These are phyloP conservation scores for Magnolia sinica DNA, from an alignment of 164 flowering plant species.

Conservation along the genomic window DNA sequence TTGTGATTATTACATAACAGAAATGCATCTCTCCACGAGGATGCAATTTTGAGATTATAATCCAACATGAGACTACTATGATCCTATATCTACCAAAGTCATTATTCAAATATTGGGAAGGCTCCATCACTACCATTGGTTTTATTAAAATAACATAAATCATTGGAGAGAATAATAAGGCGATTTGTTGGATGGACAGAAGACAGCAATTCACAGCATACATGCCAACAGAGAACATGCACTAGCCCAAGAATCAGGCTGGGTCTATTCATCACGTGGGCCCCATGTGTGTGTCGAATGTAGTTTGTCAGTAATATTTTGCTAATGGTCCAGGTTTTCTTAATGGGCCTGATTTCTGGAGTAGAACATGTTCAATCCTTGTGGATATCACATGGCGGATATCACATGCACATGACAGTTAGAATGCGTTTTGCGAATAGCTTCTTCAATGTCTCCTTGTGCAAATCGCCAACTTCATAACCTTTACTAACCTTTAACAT, in stretches of 20 bases:
- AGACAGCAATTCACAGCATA: no score
- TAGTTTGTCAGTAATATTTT: background rate
- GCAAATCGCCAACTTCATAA: background rate
- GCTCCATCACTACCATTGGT: no score
- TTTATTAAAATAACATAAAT: no score
- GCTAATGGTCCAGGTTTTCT: background rate
- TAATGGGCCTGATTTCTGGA: background rate
- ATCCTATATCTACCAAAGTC: no score
- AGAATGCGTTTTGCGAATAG: background rate
- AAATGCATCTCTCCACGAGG: no score
- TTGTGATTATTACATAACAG: no score
- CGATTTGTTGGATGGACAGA: no score
- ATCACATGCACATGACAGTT: background rate
- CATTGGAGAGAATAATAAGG: no score
- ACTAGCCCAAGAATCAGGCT: background rate
- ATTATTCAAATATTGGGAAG: no score
- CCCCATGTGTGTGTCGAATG: background rate
- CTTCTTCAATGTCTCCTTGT: background rate
- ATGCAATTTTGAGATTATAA: no score
- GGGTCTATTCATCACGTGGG: background rate
- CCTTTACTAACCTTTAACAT: constrained; percentile 31
- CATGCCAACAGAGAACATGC: background rate
- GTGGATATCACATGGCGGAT: background rate
- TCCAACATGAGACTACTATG: no score
- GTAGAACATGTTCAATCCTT: background rate